Conservation (phyloP, 495 filamentous ascomycete species). For the Astrothelium subdiscretum region DNA sequence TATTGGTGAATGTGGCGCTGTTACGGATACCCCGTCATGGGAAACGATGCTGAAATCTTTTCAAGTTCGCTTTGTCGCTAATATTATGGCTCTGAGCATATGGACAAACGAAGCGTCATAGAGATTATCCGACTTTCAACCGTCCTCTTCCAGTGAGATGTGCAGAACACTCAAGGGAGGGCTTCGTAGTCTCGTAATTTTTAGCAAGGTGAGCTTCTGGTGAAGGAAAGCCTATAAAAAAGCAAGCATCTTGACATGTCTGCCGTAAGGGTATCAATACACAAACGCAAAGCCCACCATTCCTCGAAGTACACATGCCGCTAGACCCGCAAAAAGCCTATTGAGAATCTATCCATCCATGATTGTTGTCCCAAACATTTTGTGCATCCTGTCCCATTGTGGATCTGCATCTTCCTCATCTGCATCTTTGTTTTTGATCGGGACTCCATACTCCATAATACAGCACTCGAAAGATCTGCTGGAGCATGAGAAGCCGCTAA, state of each 20-base stretch:
- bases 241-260: not conserved
- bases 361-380: conserved; percentile 45
- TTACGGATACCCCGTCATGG: not conserved
- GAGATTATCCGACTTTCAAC: not conserved
- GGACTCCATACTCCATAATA: conserved; percentile 49
- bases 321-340: not conserved
- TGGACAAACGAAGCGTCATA: no score
- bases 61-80: not conserved
- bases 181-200: no score
- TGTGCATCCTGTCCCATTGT: conserved; percentile 41
- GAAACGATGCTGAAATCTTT: no score
- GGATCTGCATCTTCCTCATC: conserved; percentile 18
- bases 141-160: not conserved
- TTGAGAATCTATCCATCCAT: not conserved
- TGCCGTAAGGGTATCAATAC: not conserved
- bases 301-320: not conserved
- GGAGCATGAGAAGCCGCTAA: conserved; percentile 2
- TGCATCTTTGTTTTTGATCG: conserved; percentile 12
- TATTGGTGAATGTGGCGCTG: not conserved
- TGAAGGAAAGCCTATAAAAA: no score
- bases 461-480: conserved; percentile 48
- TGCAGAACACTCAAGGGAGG: not conserved
- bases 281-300: not conserved
- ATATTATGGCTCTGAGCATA: not conserved
- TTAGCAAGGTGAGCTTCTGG: no score